Evolutionary conservation across 208 protist genomes (phyloP).

Genomic region (Endotrypanum monterogeii): DNA sequence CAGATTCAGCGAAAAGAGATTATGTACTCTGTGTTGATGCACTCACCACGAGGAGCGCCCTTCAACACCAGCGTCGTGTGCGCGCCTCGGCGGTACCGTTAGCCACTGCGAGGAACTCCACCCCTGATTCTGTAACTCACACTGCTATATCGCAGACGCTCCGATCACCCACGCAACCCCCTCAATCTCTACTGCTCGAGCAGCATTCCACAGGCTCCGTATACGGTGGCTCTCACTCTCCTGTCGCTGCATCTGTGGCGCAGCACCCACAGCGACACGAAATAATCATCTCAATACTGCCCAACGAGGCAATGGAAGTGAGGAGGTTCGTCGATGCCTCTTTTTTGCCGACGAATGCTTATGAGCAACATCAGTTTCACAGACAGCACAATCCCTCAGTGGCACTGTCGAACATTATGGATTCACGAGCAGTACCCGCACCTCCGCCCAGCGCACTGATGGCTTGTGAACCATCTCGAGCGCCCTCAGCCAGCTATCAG

Average conservation of each 20-base stretch:
- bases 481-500: background rate
- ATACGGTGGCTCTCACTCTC: background rate
- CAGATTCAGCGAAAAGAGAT: background rate
- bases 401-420: background rate
- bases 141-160: background rate
- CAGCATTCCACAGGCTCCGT: background rate
- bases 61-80: background rate
- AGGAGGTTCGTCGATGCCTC: background rate
- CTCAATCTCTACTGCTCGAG: background rate
- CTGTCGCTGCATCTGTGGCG: background rate
- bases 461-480: background rate
- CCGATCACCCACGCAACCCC: background rate
- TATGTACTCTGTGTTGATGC: conserved; percentile 3
- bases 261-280: background rate
- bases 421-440: background rate
- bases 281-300: background rate
- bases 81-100: conserved; percentile 1
- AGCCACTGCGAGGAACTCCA: background rate
- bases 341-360: background rate
- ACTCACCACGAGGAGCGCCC: background rate
- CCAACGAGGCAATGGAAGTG: background rate
- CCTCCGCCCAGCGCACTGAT: background rate
- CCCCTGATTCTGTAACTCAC: background rate
- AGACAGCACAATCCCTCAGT: background rate
- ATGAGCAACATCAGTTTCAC: background rate